These are phyloP conservation scores for Chaetomium fimeti DNA, from an alignment of 495 filamentous ascomycete species.

Conservation along the genomic window DNA sequence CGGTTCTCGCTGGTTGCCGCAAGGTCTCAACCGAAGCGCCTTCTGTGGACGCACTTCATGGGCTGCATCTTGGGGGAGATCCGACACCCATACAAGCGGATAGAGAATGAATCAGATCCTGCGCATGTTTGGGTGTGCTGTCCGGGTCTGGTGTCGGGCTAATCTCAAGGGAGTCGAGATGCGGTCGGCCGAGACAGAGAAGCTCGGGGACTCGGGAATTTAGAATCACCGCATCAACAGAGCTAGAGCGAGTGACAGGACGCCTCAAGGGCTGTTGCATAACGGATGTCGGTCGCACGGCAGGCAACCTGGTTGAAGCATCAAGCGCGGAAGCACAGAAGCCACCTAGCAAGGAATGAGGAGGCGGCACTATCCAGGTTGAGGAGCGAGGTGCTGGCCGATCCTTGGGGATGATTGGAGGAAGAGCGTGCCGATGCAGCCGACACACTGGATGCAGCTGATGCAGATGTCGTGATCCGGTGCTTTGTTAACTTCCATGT, in stretches of 20 bases:
- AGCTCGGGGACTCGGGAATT: too few relatives aligned
- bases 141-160: neutral
- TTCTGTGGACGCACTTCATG: neutral
- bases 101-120: neutral
- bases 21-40: neutral
- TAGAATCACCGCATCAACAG: neutral
- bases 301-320: too few relatives aligned
- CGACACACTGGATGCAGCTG: too few relatives aligned
- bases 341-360: too few relatives aligned
- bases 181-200: neutral
- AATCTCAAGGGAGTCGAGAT: neutral
- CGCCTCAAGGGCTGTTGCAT: neutral
- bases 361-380: too few relatives aligned
- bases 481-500: too few relatives aligned
- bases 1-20: neutral
- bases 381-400: too few relatives aligned
- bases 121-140: neutral
- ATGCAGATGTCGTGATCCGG: too few relatives aligned
- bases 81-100: neutral
- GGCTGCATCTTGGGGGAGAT: neutral
- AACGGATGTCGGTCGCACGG: neutral
- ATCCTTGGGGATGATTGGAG: too few relatives aligned
- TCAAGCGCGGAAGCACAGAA: too few relatives aligned
- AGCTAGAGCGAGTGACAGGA: neutral
- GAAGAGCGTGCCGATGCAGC: too few relatives aligned